Percentiles rank a stretch among this genome's conserved stretches.
Conservation (phyloP, 768 basidiomycete genomes). For the Rhizopogon rudus region DNA sequence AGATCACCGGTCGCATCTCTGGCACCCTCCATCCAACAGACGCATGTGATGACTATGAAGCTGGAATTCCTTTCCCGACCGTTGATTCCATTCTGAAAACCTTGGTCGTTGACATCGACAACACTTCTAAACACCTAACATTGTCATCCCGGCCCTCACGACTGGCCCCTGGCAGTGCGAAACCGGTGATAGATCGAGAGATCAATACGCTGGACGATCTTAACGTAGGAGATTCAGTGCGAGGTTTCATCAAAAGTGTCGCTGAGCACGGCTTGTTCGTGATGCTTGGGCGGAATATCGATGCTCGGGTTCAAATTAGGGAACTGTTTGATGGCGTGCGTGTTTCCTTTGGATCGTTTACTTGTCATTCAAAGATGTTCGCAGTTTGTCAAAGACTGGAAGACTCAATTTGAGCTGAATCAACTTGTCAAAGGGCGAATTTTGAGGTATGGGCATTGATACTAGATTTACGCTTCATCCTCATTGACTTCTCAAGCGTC, state of each 20-base stretch:
- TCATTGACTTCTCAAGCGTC: slow-evolving; percentile 43
- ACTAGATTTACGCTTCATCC: neutral
- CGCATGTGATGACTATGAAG: slow-evolving; percentile 71
- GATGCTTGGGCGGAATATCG: slow-evolving; percentile 73
- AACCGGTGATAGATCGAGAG: slow-evolving; percentile 61
- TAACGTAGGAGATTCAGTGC: slow-evolving; percentile 66
- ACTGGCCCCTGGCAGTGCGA: slow-evolving; percentile 46
- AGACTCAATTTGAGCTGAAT: slow-evolving; percentile 68
- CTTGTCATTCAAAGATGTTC: slow-evolving; percentile 7
- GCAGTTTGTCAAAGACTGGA: slow-evolving; percentile 96
- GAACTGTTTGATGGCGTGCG: slow-evolving; percentile 84
- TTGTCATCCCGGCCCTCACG: slow-evolving; percentile 79
- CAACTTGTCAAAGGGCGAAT: slow-evolving; percentile 88
- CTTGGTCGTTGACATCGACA: slow-evolving; percentile 65
- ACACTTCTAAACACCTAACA: slow-evolving; percentile 59
- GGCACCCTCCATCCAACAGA: slow-evolving; percentile 84
- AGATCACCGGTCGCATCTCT: slow-evolving; percentile 63
- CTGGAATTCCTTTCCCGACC: slow-evolving; percentile 49
- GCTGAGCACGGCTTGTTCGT: slow-evolving; percentile 89
- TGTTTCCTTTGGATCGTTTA: neutral
- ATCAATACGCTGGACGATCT: slow-evolving; percentile 57
- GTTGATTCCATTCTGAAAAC: slow-evolving; percentile 68
- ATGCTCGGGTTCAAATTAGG: slow-evolving; percentile 89
- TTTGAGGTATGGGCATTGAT: slow-evolving; percentile 47
- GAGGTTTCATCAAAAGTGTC: slow-evolving; percentile 88